A percentile compares a stretch with the other conserved stretches of the same genome.
Conservation (phyloP, 306 rosid genomes). For the Canavalia gladiata region DNA sequence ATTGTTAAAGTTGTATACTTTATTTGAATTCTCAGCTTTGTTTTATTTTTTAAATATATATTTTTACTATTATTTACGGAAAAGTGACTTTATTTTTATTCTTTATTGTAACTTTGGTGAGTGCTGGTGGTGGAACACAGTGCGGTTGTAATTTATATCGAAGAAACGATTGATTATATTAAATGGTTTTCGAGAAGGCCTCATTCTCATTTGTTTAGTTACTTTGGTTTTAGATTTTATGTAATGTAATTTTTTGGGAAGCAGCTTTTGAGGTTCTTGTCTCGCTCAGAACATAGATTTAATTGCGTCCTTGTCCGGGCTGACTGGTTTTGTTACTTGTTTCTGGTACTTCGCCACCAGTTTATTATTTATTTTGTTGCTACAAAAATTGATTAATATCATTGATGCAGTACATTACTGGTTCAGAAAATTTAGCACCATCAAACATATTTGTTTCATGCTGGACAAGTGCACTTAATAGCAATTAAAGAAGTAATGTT, state of each 20-base stretch:
- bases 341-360: not conserved
- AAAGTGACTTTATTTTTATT: slow-evolving; percentile 1
- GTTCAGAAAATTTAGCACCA: not conserved
- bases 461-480: not conserved
- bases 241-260: not conserved
- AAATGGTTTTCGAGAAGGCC: slow-evolving; percentile 54
- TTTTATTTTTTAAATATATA: slow-evolving; percentile 28
- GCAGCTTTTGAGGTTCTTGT: not conserved
- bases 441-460: not conserved
- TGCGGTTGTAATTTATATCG: slow-evolving; percentile 66
- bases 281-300: slow-evolving; percentile 1
- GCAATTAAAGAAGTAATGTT: not conserved
- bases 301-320: not conserved
- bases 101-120: slow-evolving; percentile 7
- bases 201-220: slow-evolving; percentile 8
- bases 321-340: too few relatives aligned
- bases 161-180: slow-evolving; percentile 54
- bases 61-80: not conserved
- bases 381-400: not conserved
- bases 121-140: slow-evolving; percentile 65
- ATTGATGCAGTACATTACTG: not conserved
- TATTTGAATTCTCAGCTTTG: slow-evolving; percentile 15
- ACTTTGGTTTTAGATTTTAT: not conserved
- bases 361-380: not conserved
- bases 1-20: slow-evolving; percentile 28